phyloP scores from a whole-genome alignment of 805 yeast genomes.

The Candida sakaeoensis region DNA sequence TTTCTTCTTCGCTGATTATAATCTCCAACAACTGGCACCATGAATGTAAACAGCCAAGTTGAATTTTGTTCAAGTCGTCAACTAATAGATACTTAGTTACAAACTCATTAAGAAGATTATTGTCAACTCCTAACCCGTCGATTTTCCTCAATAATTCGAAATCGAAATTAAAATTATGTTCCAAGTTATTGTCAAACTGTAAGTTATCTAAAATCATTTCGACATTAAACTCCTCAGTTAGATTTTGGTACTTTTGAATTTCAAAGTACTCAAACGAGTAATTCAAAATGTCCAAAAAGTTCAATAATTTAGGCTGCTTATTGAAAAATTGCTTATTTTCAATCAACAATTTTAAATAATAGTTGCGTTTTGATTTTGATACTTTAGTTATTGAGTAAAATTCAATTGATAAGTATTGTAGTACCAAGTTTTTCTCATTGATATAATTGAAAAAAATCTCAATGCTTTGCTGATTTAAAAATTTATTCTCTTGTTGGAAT shows the following conservation, averaged over 20 bases:
- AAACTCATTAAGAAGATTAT: slow-evolving; percentile 28
- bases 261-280: slow-evolving; percentile 47
- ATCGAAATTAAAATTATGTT: slow-evolving; percentile 35
- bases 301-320: slow-evolving; percentile 65
- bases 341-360: slow-evolving; percentile 52
- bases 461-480: slow-evolving; percentile 35
- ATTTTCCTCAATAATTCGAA: slow-evolving; percentile 29
- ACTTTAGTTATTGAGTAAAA: slow-evolving; percentile 59
- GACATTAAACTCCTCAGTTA: slow-evolving; percentile 25
- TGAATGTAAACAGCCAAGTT: slow-evolving; percentile 63
- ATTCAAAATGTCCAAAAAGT: slow-evolving; percentile 68
- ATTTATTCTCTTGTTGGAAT: slow-evolving; percentile 22
- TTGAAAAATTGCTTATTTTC: slow-evolving; percentile 46
- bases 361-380: slow-evolving; percentile 48
- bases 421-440: slow-evolving; percentile 53
- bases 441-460: slow-evolving; percentile 61
- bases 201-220: slow-evolving; percentile 33
- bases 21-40: slow-evolving; percentile 84
- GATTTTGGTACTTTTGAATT: slow-evolving; percentile 30
- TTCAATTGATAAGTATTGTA: slow-evolving; percentile 69
- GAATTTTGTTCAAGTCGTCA: slow-evolving; percentile 47
- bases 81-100: slow-evolving; percentile 45
- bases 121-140: slow-evolving; percentile 20
- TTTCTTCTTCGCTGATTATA: slow-evolving; percentile 49
- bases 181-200: slow-evolving; percentile 10